Base-by-base conservation (phyloP, 2,329 filamentous ascomycete species). In the Pseudopithomyces chartarum region DNA sequence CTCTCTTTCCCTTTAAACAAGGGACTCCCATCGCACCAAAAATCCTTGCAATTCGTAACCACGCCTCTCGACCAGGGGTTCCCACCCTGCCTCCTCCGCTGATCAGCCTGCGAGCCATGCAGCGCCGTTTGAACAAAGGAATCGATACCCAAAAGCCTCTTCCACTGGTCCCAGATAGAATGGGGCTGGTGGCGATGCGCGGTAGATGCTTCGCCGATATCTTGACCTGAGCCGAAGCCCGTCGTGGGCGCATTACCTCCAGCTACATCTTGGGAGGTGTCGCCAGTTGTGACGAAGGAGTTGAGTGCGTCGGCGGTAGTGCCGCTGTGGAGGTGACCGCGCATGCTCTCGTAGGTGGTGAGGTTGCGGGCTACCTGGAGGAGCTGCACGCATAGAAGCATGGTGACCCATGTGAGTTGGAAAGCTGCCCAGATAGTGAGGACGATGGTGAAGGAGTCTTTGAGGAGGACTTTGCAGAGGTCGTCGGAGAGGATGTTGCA, bases 311-410 rank as follows among this genome's bases (percentile, higher is more conserved):
- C 83, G 52, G 79, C 80, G 60, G 81, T 78, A 38, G 81, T 82
- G 52, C 81, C 76, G 53, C 81, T 82, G 60, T 89, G 83, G 56
- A 87, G 84, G 59, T 92, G 84, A 49, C 91, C 90, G 61, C 89
- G 88, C 93, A 99, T 98, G 75, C 93, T 96, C 77, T 99, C 95
- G 77, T 91, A 98, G 0, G 95, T 99, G 1, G 95, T 99, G 81
- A 96, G 89, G 55, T 93, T 96, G 59, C 92, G 88, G 0, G 92
- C 90, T 50, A 99, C 89, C 73, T 99, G 95, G 49, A 97, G 84
- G 50, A 97, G 87, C 73, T 99, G 96, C 5, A 98, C 96, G 62
- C 92, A 90, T 57, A 97, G 84, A 33, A 99, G 87, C 93, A 99
- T 98, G n/a, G 90, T 88, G 2, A 98, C 91, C 95, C 95, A 99